Conservation (phyloP, 2,329 filamentous ascomycete genomes). For the Ceratocystis eucalypticola region DNA sequence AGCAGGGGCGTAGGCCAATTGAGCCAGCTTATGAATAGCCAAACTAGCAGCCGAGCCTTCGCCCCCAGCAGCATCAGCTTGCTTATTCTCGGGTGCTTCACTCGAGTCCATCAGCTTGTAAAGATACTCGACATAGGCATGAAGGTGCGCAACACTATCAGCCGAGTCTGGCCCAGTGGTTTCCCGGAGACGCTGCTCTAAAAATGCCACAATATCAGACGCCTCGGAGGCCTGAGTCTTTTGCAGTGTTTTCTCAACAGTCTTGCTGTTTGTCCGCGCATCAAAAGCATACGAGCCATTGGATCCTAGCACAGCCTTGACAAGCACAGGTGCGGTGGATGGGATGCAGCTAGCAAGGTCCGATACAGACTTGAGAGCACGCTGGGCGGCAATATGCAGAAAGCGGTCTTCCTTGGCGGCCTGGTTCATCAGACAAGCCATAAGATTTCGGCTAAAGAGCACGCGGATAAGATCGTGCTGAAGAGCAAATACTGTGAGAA, state of each 20-base stretch:
- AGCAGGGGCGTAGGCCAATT: slow-evolving; percentile 41
- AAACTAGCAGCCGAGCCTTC: slow-evolving; percentile 26
- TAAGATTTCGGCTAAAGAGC: slow-evolving; percentile 72
- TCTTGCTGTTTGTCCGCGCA: slow-evolving; percentile 71
- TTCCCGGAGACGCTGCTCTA: slow-evolving; percentile 32
- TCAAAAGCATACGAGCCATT: slow-evolving; percentile 70
- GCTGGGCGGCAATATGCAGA: slow-evolving; percentile 64
- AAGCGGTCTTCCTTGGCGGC: slow-evolving; percentile 64
- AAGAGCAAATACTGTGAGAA: slow-evolving; percentile 43
- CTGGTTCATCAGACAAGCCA: slow-evolving; percentile 72
- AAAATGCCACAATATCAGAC: slow-evolving; percentile 36
- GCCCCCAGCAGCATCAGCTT: slow-evolving; percentile 25
- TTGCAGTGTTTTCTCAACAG: slow-evolving; percentile 59
- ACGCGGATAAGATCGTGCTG: slow-evolving; percentile 35
- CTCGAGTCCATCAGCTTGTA: slow-evolving; percentile 36
- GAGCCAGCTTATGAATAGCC: slow-evolving; percentile 40
- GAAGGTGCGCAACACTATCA: slow-evolving; percentile 25
- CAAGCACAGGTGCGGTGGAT: slow-evolving; percentile 43
- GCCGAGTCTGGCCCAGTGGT: slow-evolving; percentile 14
- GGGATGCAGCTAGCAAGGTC: slow-evolving; percentile 48
- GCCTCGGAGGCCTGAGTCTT: slow-evolving; percentile 44
- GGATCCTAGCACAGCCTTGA: slow-evolving; percentile 55
- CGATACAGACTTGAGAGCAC: slow-evolving; percentile 60
- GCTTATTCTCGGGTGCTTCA: slow-evolving; percentile 24
- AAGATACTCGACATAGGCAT: slow-evolving; percentile 41